Percentiles rank a stretch among this genome's conserved stretches.
These are phyloP conservation scores for Pichia pseudocactophila DNA, from an alignment of 805 yeast species.

Conservation along the genomic window DNA sequence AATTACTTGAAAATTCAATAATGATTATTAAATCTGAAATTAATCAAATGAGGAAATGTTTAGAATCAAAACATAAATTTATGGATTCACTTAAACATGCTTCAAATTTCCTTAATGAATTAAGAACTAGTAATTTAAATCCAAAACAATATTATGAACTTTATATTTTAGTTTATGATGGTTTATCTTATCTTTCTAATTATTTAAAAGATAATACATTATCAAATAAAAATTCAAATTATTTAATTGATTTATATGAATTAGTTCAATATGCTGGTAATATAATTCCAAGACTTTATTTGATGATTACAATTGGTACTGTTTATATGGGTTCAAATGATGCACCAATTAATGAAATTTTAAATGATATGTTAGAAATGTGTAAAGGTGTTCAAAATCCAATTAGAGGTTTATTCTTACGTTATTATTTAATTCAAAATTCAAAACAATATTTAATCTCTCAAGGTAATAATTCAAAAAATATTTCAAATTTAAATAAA, in stretches of 20 bases:
- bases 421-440: slow-evolving; percentile 83
- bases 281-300: slow-evolving; percentile 81
- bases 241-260: slow-evolving; percentile 84
- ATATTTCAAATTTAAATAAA: slow-evolving; percentile 39
- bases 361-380: slow-evolving; percentile 97
- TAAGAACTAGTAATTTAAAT: slow-evolving; percentile 63
- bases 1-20: slow-evolving; percentile 36
- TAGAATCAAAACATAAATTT: slow-evolving; percentile 54
- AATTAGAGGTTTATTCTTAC: slow-evolving; percentile 76
- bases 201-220: slow-evolving; percentile 46
- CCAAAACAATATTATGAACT: slow-evolving; percentile 94
- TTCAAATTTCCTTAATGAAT: slow-evolving; percentile 69
- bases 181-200: slow-evolving; percentile 56
- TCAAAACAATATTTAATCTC: slow-evolving; percentile 57
- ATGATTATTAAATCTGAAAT: slow-evolving; percentile 60
- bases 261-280: slow-evolving; percentile 93
- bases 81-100: slow-evolving; percentile 88
- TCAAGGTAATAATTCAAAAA: slow-evolving; percentile 10
- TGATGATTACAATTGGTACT: slow-evolving; percentile 93
- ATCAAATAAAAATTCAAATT: slow-evolving; percentile 33
- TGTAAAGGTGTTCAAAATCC: slow-evolving; percentile 96
- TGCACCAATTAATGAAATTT: slow-evolving; percentile 75
- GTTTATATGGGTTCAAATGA: slow-evolving; percentile 72
- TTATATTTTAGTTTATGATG: slow-evolving; percentile 77
- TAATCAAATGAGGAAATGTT: slow-evolving; percentile 63